phyloP scores from a whole-genome alignment of 306 rosid species.

The Inga oerstediana region DNA sequence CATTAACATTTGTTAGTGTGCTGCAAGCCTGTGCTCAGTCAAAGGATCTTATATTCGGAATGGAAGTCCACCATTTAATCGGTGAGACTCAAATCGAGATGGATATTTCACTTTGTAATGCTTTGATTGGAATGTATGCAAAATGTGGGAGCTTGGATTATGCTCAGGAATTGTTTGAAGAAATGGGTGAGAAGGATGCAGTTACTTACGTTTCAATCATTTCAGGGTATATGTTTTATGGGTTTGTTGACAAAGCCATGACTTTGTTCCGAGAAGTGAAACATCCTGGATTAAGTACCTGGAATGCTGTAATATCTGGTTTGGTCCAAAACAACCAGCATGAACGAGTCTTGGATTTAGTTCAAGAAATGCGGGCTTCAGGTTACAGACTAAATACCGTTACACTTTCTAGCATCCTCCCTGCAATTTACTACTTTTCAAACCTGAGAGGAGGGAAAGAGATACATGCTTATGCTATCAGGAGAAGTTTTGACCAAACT shows the following conservation, averaged over 20 bases:
- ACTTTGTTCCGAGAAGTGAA: slow-evolving; percentile 51
- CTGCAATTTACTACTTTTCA: slow-evolving; percentile 55
- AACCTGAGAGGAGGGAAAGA: slow-evolving; percentile 75
- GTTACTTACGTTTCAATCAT: slow-evolving; percentile 67
- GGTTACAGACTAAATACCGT: slow-evolving; percentile 68
- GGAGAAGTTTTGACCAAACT: slow-evolving; percentile 56
- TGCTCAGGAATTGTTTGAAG: slow-evolving; percentile 70
- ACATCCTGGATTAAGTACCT: slow-evolving; percentile 52
- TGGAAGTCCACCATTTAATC: slow-evolving; percentile 60
- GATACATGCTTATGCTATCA: slow-evolving; percentile 72
- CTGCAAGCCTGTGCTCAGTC: slow-evolving; percentile 94
- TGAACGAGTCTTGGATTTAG: slow-evolving; percentile 52
- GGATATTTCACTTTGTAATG: slow-evolving; percentile 65
- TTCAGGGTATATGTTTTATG: slow-evolving; percentile 76
- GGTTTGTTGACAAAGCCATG: slow-evolving; percentile 71
- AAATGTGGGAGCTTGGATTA: slow-evolving; percentile 82
- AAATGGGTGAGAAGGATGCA: slow-evolving; percentile 72
- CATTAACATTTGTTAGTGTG: slow-evolving; percentile 60
- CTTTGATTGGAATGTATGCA: slow-evolving; percentile 76
- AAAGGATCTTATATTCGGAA: slow-evolving; percentile 64
- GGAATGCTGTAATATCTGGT: slow-evolving; percentile 84
- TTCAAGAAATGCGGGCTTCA: slow-evolving; percentile 57
- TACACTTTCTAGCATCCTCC: slow-evolving; percentile 74
- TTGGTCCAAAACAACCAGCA: slow-evolving; percentile 71
- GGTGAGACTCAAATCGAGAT: slow-evolving; percentile 52